A percentile compares a stretch with the other conserved stretches of the same genome.
These are phyloP conservation scores for Colletotrichum zoysiae DNA, from an alignment of 2,329 filamentous ascomycete genomes.

Conservation along the genomic window DNA sequence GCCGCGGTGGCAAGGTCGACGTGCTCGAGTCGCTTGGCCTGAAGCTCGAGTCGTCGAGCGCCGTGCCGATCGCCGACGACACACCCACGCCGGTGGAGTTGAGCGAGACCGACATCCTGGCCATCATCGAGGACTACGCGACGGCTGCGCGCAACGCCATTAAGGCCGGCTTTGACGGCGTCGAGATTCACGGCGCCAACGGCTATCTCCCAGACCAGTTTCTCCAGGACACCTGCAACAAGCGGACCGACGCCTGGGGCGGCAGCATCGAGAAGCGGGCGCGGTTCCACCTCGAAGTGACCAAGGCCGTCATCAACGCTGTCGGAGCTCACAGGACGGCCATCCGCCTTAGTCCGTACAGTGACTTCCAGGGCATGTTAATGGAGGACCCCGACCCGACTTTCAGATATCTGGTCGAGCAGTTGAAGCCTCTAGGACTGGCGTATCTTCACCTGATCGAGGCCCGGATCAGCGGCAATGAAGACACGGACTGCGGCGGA, in stretches of 20 bases:
- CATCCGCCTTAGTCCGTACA: constrained; percentile 70
- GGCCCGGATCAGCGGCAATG: constrained; percentile 59
- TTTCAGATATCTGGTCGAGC: constrained; percentile 66
- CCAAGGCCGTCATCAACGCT: constrained; percentile 55
- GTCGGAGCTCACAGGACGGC: constrained; percentile 64
- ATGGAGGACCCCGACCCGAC: constrained; percentile 70
- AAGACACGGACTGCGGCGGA: constrained; percentile 51
- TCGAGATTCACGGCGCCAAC: constrained; percentile 70
- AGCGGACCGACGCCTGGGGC: constrained; percentile 66
- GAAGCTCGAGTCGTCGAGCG: constrained; percentile 60
- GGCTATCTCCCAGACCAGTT: constrained; percentile 77
- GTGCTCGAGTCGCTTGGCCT: constrained; percentile 56
- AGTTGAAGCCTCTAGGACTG: constrained; percentile 64
- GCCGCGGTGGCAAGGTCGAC: constrained; percentile 61
- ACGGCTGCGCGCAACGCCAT: constrained; percentile 68
- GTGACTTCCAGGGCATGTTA: constrained; percentile 69
- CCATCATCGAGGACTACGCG: constrained; percentile 71
- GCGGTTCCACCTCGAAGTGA: constrained; percentile 63
- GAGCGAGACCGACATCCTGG: constrained; percentile 74
- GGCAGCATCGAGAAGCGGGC: constrained; percentile 66
- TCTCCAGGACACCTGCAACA: constrained; percentile 63
- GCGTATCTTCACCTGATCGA: constrained; percentile 72
- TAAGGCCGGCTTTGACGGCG: constrained; percentile 75
- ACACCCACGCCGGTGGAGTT: constrained; percentile 70
- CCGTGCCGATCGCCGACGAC: constrained; percentile 61